Base-by-base conservation (phyloP, 192 early-diverging fungal genomes). In the Coemansia sp. region DNA sequence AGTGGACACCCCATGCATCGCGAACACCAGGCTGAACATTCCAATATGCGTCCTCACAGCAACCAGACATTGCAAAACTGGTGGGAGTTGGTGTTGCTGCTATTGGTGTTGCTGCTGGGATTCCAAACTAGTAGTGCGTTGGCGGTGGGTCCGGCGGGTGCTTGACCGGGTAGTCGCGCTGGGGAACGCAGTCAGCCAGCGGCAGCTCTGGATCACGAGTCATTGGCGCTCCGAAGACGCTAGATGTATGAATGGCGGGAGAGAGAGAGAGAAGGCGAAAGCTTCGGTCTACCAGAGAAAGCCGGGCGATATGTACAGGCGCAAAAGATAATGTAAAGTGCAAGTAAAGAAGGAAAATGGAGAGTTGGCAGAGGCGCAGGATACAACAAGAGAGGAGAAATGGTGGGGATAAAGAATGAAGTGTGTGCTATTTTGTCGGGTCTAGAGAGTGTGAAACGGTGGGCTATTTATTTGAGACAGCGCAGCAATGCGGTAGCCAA, bases 101-200 rank as follows among this genome's bases (percentile, higher is more conserved):
- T 10, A 24, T 56, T 24, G 53, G 1, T 19, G 53, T 6, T 48
- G 46, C 46, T 48, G 19, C 46, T 48, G 46, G 46, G 46, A 48
- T 48, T 58, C 15, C 22, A 3, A 41, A 34, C 29, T 68, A 82
- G 67, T 73, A 76, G 61, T 67, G 62, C 5, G 42, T 32, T 44
- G 74, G 74, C 40, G 74, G 79, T 19, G 79, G 79, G 68, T 82
- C 79, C 5, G 79, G 79, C 53, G 79, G 74, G 61, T 82, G 79
- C 50, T 76, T 82, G 74, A 82, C 79, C 3, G 79, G 79, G 34
- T 82, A 82, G 79, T 82, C 79, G 62, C 79, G 74, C 19, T 19
- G 46, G 12, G 74, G 79, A n/a, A 64, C 40, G 67, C 67, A 81
- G 27, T 68, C 62, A 10, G 74, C 32, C n/a, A 61, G 65, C 22